Conservation (phyloP, 2,329 filamentous ascomycete genomes). For the Sclerotinia minor region DNA sequence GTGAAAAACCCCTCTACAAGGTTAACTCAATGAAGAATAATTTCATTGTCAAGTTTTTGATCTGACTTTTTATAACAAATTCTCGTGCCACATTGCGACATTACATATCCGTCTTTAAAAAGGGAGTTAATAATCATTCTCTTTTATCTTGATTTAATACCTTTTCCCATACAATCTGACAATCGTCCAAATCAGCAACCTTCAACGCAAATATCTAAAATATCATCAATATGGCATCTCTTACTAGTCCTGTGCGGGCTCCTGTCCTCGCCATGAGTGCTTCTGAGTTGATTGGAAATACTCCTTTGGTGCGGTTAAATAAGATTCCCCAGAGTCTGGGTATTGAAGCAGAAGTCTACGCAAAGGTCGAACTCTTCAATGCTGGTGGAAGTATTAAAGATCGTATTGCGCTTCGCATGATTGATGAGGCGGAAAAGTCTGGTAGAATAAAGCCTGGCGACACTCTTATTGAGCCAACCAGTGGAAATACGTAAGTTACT, state of each 20-base stretch:
- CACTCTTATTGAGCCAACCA: conserved; percentile 96
- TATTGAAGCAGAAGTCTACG: conserved; percentile 85
- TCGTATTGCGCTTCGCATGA: conserved; percentile 93
- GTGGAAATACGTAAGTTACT: conserved; percentile 75
- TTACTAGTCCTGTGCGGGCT: conserved; percentile 33
- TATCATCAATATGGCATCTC: conserved; percentile 30
- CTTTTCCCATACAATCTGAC: background rate
- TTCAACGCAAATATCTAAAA: background rate
- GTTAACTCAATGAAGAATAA: conserved; percentile 18
- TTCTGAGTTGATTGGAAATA: conserved; percentile 89
- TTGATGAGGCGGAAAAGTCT: conserved; percentile 87
- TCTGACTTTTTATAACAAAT: conserved; percentile 9
- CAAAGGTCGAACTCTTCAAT: conserved; percentile 91
- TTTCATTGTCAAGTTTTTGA: conserved; percentile 13
- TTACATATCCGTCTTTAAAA: background rate
- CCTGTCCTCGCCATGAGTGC: conserved; percentile 56
- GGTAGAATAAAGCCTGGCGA: conserved; percentile 96
- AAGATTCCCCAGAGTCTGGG: conserved; percentile 88
- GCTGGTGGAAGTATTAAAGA: conserved; percentile 93
- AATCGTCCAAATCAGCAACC: background rate
- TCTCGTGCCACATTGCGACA: conserved; percentile 10
- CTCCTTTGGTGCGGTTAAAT: conserved; percentile 91
- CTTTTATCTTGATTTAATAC: conserved; percentile 6
- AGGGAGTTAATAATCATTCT: background rate
- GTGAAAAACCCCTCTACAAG: background rate